Percentiles rank a stretch among this genome's conserved stretches.
Conservation (phyloP, 208 protist genomes). For the Porcisia deanei region DNA sequence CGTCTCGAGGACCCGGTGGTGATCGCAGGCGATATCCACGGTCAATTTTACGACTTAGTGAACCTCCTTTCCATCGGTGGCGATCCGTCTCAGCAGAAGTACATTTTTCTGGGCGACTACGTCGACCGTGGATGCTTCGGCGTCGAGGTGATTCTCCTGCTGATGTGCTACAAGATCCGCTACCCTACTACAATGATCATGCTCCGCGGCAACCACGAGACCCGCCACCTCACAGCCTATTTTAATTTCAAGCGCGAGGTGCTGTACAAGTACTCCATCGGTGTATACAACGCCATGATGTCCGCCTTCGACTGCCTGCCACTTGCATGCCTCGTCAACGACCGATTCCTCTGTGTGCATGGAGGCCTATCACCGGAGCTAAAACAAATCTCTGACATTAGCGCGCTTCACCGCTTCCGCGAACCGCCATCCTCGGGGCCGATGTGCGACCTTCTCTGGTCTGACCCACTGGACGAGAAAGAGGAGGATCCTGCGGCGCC, state of each 20-base stretch:
- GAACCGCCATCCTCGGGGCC: slow-evolving; percentile 90
- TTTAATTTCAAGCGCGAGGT: slow-evolving; percentile 97
- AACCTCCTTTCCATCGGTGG: slow-evolving; percentile 95
- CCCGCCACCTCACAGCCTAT: slow-evolving; percentile 96
- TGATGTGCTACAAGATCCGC: slow-evolving; percentile 95
- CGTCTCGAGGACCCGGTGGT: slow-evolving; percentile 73
- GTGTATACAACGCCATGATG: slow-evolving; percentile 92
- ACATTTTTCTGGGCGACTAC: slow-evolving; percentile 98
- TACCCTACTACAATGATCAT: slow-evolving; percentile 93
- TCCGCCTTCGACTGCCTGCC: slow-evolving; percentile 94
- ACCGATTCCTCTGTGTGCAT: slow-evolving; percentile 94
- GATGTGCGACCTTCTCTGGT: slow-evolving; percentile 97
- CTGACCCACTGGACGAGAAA: slow-evolving; percentile 92
- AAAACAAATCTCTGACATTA: slow-evolving; percentile 76
- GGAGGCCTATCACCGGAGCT: slow-evolving; percentile 89
- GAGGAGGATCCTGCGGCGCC: slow-evolving; percentile 45
- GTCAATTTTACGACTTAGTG: slow-evolving; percentile 97
- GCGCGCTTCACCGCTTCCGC: slow-evolving; percentile 93
- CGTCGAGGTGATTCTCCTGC: slow-evolving; percentile 89
- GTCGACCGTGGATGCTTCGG: slow-evolving; percentile 94
- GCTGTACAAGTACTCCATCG: slow-evolving; percentile 89
- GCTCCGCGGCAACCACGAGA: slow-evolving; percentile 98
- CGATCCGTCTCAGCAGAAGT: slow-evolving; percentile 79
- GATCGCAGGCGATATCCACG: slow-evolving; percentile 95
- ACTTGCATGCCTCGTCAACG: slow-evolving; percentile 86